phyloP scores from a whole-genome alignment of 176 grass and related monocot species.

The Bromus sterilis region DNA sequence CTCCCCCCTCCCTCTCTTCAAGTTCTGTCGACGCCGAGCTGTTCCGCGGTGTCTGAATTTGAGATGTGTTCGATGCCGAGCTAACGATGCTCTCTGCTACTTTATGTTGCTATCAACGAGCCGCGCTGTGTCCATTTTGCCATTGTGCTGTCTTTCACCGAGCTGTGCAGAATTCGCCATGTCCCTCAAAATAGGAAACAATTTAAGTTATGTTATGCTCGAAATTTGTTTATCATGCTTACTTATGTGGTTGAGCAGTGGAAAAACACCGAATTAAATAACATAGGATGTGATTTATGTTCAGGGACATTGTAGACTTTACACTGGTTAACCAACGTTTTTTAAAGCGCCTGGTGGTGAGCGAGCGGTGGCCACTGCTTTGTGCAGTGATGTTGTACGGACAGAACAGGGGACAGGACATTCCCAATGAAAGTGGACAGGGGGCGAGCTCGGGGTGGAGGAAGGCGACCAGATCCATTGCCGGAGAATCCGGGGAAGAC shows the following conservation, averaged over 20 bases:
- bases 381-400: too few relatives aligned
- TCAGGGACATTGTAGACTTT: not conserved
- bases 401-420: too few relatives aligned
- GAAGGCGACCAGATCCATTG: too few relatives aligned
- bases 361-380: too few relatives aligned
- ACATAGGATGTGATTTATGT: not conserved
- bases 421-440: too few relatives aligned
- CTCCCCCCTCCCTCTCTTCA: not conserved
- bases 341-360: too few relatives aligned
- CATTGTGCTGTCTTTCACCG: too few relatives aligned
- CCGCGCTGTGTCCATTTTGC: too few relatives aligned
- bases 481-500: too few relatives aligned
- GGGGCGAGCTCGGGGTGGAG: too few relatives aligned
- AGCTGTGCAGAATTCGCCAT: too few relatives aligned
- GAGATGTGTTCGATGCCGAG: not conserved
- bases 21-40: not conserved
- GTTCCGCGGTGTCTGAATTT: not conserved
- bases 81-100: not conserved
- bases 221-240: not conserved
- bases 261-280: not conserved
- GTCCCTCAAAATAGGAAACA: not conserved
- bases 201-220: not conserved
- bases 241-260: not conserved
- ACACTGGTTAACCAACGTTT: not conserved
- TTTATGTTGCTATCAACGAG: too few relatives aligned